A percentile compares a stretch with the other conserved stretches of the same genome.
These are phyloP conservation scores for Phytophthora tubulina DNA, from an alignment of 352 stramenopile genomes.

Conservation along the genomic window DNA sequence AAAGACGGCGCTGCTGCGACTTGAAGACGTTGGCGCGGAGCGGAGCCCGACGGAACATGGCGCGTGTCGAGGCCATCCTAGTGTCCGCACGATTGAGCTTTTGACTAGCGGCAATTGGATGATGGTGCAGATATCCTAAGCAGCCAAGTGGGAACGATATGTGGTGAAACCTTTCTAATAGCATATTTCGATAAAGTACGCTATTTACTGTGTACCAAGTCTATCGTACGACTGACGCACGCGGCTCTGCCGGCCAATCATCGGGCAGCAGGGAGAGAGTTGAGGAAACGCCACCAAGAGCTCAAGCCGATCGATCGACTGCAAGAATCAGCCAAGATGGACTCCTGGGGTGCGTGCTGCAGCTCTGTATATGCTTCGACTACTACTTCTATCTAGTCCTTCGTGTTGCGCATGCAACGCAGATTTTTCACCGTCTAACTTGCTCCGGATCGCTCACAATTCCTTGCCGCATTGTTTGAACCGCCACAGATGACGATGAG, in stretches of 20 bases:
- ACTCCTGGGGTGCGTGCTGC: conserved; percentile 75
- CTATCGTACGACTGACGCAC: conserved; percentile 24
- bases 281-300: conserved; percentile 13
- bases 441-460: conserved; percentile 13
- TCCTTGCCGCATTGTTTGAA: neutral
- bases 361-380: neutral
- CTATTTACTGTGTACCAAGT: conserved; percentile 12
- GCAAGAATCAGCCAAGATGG: conserved; percentile 50
- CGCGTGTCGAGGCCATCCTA: neutral
- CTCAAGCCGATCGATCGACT: conserved; percentile 1
- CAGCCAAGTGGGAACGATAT: no score
- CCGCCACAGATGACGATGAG: conserved; percentile 76
- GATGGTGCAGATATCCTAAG: no score
- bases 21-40: conserved; percentile 4
- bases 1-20: conserved; percentile 19
- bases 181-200: no score
- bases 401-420: conserved; percentile 4
- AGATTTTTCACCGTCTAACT: neutral
- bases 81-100: neutral
- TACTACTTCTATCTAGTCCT: neutral
- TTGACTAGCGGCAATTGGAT: neutral
- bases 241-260: conserved; percentile 27
- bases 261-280: conserved; percentile 17
- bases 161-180: neutral
- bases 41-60: conserved; percentile 12